These are phyloP conservation scores for Akanthomyces muscarius DNA, from an alignment of 2,329 filamentous ascomycete species.

Conservation along the genomic window DNA sequence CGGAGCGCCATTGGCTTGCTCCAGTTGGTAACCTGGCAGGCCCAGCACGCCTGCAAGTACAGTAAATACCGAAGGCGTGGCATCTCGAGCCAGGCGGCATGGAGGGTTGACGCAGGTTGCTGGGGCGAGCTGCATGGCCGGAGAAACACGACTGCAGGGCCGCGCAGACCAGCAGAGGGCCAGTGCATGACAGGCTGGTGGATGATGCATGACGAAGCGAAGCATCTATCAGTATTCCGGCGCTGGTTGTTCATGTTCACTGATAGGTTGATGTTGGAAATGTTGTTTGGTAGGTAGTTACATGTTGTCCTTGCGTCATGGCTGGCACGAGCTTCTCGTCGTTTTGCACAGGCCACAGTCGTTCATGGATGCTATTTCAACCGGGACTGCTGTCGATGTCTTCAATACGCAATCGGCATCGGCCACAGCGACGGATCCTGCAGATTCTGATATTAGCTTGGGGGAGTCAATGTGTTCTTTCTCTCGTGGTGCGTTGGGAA, in stretches of 20 bases:
- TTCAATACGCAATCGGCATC: too few species aligned
- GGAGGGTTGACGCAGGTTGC: not conserved
- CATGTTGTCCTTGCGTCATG: not conserved
- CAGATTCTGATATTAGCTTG: too few species aligned
- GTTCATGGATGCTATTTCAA: too few species aligned
- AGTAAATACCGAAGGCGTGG: not conserved
- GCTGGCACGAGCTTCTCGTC: not conserved
- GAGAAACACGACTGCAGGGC: not conserved
- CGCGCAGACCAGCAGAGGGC: slow-evolving; percentile 4
- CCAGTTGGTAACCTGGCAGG: not conserved
- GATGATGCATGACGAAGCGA: not conserved
- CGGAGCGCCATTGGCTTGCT: not conserved
- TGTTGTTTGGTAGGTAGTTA: too few species aligned
- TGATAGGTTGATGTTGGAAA: too few species aligned
- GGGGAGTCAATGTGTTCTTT: too few species aligned
- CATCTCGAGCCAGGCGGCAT: not conserved
- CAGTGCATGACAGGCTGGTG: not conserved
- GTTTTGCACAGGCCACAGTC: not conserved
- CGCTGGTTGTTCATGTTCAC: too few species aligned
- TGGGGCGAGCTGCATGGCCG: not conserved
- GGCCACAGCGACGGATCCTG: too few species aligned
- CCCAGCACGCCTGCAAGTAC: too few species aligned
- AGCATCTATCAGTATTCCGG: not conserved
- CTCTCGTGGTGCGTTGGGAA: too few species aligned
- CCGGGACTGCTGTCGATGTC: too few species aligned